These are phyloP conservation scores for Apiotrichum gracile DNA, from an alignment of 1,284 basidiomycete species.

Conservation along the genomic window DNA sequence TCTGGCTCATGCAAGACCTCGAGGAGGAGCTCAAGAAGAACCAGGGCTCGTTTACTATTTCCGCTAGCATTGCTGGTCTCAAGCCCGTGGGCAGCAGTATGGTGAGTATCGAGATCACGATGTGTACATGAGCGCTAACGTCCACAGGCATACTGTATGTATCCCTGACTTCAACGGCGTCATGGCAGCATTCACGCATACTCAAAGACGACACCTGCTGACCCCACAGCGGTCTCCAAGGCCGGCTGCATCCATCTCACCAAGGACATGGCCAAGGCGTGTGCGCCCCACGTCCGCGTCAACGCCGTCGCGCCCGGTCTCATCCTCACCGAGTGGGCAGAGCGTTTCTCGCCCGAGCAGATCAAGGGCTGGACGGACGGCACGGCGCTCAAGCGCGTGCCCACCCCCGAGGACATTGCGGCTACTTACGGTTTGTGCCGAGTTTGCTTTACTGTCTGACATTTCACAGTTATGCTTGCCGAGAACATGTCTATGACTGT, in stretches of 20 bases:
- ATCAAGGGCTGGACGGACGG: conserved; percentile 6
- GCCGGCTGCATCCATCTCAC: conserved; percentile 21
- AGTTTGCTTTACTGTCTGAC: neutral
- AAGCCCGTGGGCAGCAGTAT: conserved; percentile 23
- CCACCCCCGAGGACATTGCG: conserved; percentile 17
- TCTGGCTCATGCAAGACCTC: conserved; percentile 23
- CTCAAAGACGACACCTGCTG: neutral
- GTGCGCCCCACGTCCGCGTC: conserved; percentile 19
- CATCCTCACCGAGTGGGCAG: conserved; percentile 25
- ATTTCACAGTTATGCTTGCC: conserved; percentile 6
- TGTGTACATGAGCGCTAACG: neutral
- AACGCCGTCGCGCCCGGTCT: conserved; percentile 24
- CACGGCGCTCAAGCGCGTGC: conserved; percentile 12
- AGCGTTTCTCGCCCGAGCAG: conserved; percentile 16
- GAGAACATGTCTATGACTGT: conserved; percentile 15
- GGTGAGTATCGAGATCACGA: conserved; percentile 8
- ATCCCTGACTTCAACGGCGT: too few species aligned
- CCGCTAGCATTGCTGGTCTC: conserved; percentile 18
- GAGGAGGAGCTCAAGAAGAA: conserved; percentile 18
- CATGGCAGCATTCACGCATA: too few species aligned
- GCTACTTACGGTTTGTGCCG: conserved; percentile 8
- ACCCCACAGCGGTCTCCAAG: conserved; percentile 20
- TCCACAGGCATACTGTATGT: neutral
- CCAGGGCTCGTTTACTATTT: conserved; percentile 19
- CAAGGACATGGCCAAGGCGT: conserved; percentile 20